Base-by-base conservation (phyloP, 2,329 filamentous ascomycete species). In the Teratosphaeria destructans region DNA sequence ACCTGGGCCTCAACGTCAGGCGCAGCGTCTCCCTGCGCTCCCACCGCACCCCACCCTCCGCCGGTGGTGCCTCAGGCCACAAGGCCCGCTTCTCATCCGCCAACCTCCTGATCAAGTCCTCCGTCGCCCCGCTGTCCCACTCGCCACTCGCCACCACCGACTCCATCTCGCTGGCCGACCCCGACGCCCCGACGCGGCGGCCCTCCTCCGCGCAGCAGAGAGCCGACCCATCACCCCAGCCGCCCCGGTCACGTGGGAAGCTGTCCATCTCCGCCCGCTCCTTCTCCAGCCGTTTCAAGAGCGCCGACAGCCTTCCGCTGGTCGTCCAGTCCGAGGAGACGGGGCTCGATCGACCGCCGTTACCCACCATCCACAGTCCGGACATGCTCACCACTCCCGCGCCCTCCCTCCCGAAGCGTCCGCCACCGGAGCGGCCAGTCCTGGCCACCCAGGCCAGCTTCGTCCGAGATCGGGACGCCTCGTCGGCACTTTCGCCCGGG, bases 21-120 rank as follows among this genome's bases (percentile, higher is more conserved):
- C 66, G 75, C 37, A 70, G 70, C 57, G 72, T 73, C 60, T 77
- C 74, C n/a, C 68, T 77, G 32, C 73, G 75, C 43, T 49, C 43
- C 16, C 43, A 49, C 43, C 65, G 64, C 12, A 65, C 66, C 32
- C 67, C 63, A 23, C 58, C 54, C 49, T 60, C 58, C 10, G 55
- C 61, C 68, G 56, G 68, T 71, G 68, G 68, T 70, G 27, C 60
- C 27, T 49, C 43, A 19, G 55, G 57, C n/a, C 55, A 61, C 56
- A 55, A 47, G 52, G 62, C 71, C 58, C 71, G 73, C 56, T 64
- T 69, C 54, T 63, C 61, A 14, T 59, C 57, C 4, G 56, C 58
- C 39, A 62, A 60, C 23, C 56, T 63, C 29, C 27, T 62, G 56
- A 62, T 37, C n/a, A 60, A 62, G 60, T 49, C 56, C 3, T 53